Conservation (phyloP, 2,329 filamentous ascomycete species). For the Ceratocystis albifundus region DNA sequence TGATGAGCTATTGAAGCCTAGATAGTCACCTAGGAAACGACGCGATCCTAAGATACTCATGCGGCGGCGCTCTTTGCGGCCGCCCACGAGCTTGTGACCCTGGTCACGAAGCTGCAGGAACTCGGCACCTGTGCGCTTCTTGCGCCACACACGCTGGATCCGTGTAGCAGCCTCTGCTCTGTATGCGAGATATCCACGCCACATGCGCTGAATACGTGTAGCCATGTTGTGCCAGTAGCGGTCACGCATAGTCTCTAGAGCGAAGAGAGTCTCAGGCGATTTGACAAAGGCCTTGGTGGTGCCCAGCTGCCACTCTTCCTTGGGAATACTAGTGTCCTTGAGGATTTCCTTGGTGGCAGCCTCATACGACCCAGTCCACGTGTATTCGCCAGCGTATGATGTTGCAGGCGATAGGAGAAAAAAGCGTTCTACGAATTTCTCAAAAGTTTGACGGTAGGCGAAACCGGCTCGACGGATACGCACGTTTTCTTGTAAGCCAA, state of each 20-base stretch:
- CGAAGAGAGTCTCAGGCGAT: slow-evolving; percentile 91
- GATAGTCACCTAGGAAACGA: slow-evolving; percentile 87
- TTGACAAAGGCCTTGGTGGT: slow-evolving; percentile 97
- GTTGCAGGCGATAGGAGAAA: slow-evolving; percentile 89
- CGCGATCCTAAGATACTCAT: slow-evolving; percentile 87
- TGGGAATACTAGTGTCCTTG: slow-evolving; percentile 89
- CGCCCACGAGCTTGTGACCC: slow-evolving; percentile 68
- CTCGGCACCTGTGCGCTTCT: slow-evolving; percentile 80
- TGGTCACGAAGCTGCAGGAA: slow-evolving; percentile 80
- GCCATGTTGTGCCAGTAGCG: slow-evolving; percentile 99
- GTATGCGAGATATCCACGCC: slow-evolving; percentile 91
- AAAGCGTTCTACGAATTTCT: slow-evolving; percentile 96
- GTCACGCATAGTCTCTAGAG: slow-evolving; percentile 93
- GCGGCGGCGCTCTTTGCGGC: slow-evolving; percentile 79
- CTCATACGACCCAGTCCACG: slow-evolving; percentile 80
- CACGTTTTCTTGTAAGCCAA: slow-evolving; percentile 98
- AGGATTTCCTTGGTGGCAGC: slow-evolving; percentile 84
- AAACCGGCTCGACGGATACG: slow-evolving; percentile 93
- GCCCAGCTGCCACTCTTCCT: slow-evolving; percentile 94
- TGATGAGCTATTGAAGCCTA: slow-evolving; percentile 69
- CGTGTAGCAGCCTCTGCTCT: slow-evolving; percentile 82
- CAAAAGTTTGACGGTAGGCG: slow-evolving; percentile 91
- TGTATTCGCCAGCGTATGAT: slow-evolving; percentile 94
- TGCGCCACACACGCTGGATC: slow-evolving; percentile 91
- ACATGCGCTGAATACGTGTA: slow-evolving; percentile 90